These are phyloP conservation scores for Auricularia heimuer DNA, from an alignment of 768 basidiomycete genomes.

Conservation along the genomic window DNA sequence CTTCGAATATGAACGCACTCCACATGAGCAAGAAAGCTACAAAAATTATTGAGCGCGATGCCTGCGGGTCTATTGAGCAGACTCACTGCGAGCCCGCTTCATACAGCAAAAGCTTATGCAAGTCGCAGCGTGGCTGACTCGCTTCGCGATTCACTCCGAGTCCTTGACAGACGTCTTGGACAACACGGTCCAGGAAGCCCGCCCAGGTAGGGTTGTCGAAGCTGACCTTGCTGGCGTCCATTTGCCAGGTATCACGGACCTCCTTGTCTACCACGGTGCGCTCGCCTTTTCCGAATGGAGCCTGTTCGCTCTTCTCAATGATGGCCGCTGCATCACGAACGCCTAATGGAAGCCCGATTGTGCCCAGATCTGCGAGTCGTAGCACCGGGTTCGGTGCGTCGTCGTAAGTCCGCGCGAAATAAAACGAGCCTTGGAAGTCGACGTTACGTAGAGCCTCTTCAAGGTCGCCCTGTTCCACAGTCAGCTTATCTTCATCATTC, in stretches of 20 bases:
- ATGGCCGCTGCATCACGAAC: constrained; percentile 30
- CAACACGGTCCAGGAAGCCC: constrained; percentile 22
- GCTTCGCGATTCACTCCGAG: constrained; percentile 27
- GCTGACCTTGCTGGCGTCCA: constrained; percentile 30
- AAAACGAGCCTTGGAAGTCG: constrained; percentile 26
- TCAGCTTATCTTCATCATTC: not conserved
- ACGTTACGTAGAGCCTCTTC: constrained; percentile 21
- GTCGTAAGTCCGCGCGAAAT: constrained; percentile 18
- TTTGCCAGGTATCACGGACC: constrained; percentile 44
- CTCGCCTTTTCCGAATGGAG: constrained; percentile 37
- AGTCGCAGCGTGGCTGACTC: constrained; percentile 26
- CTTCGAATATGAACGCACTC: constrained; percentile 26
- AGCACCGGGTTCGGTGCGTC: constrained; percentile 34
- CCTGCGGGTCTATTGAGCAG: no score
- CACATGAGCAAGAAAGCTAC: constrained; percentile 36
- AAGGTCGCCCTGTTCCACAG: constrained; percentile 21
- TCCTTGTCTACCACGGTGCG: constrained; percentile 32
- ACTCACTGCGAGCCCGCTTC: constrained; percentile 41
- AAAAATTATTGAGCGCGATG: constrained; percentile 3
- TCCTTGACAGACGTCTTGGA: constrained; percentile 23
- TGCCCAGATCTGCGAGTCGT: constrained; percentile 29
- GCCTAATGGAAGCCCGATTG: constrained; percentile 35
- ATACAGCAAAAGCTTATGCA: constrained; percentile 40
- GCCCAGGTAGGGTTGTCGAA: constrained; percentile 36
- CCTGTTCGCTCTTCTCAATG: constrained; percentile 26